Evolutionary conservation across 352 stramenopile species (phyloP), one percentile per base, ranked within the genome.

Genomic region (Aphanomyces stellatus): DNA sequence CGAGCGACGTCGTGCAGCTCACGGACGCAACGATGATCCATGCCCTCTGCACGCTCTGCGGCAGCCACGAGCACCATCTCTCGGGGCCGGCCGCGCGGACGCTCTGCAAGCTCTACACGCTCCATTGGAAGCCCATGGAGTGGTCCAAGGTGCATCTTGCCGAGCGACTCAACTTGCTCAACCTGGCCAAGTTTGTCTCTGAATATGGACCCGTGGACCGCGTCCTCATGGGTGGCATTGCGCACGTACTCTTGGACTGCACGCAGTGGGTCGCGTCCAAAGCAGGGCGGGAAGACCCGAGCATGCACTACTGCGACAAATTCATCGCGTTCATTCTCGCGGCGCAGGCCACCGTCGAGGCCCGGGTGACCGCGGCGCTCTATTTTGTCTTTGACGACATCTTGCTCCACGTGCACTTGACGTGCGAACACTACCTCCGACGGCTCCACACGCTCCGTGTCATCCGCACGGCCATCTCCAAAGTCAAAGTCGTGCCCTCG

Each of bases 321-420:
- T 28, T 53, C 46, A 2, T 53, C 1, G 46, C 46, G 11, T 22
- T 22, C 24, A 11, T 53, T 10, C 13, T 53, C 19, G 17, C 17
- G 24, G 25, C 46, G 13, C 46, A 53, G 25, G 46, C 46, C 17
- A 22, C 10, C 19, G 46, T 53, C 17, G 46, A 22, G 22, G 8
- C 17, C 24, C 17, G 24, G 25, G 19, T 15, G 11, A 53, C 46
- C 13, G 25, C 22, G 8, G 46, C 8, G 17, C 17, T 53, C 13
- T 53, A 28, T 19, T 53, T 53, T 28, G 17, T 66, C 15, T 8
- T 66, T 5, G 59, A 66, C 2, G 3, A 66, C 19, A 59, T 66
- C 10, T 11, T 66, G 7, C 13, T 66, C 17, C 3, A 24, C 41
- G 57, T 66, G 15, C 37, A 35, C 5, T 11, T 22, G 19, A 31